Evolutionary conservation across 1,284 basidiomycete genomes (phyloP), one percentile per base, ranked within the genome.

Genomic region (Pseudozyma sp.): DNA sequence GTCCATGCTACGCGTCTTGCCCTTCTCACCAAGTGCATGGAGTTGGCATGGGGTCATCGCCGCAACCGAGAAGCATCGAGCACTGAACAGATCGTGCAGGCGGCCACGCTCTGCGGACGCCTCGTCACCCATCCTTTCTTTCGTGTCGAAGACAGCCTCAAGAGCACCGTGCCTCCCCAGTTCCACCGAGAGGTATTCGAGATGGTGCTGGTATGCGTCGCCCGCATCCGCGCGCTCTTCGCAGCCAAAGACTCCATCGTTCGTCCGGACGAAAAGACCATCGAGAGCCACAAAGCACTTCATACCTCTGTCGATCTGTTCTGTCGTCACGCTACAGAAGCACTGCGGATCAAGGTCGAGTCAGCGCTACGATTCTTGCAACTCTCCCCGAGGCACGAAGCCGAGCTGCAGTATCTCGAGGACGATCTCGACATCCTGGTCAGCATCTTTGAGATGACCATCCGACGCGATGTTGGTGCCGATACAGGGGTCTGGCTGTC

Each of bases 221-320:
- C 65, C 6, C 65, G 70, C 38, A 61, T 62, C 19, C 62, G 75
- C 11, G 36, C 57, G 42, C 40, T 77, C 31, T 51, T 77, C 7
- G 42, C 56, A 5, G 51, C 52, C 5, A 21, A 61, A 19, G 38
- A 49, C 2, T 36, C 66, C 21, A 52, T 62, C 48, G 51, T 55
- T 16, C 58, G 61, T 12, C 59, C 64, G 6, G 62, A 76, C 35
- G 61, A 68, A 34, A 60, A 65, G 53, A 67, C 69, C 6, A 62
- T 64, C 59, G 73, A 76, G 45, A 58, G 59, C 38, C 76, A 76
- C 53, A 62, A 90, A 50, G 89, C 89, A 1, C 88, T 96, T 34
- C 87, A 97, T 21, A 91, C 93, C 66, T 89, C 93, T 58, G 86
- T 93, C 36, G 94, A 92, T 83, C 92, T 92, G 85, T 92, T 91